These are phyloP conservation scores for Begonia peltatifolia DNA, from an alignment of 306 rosid species.

Conservation along the genomic window DNA sequence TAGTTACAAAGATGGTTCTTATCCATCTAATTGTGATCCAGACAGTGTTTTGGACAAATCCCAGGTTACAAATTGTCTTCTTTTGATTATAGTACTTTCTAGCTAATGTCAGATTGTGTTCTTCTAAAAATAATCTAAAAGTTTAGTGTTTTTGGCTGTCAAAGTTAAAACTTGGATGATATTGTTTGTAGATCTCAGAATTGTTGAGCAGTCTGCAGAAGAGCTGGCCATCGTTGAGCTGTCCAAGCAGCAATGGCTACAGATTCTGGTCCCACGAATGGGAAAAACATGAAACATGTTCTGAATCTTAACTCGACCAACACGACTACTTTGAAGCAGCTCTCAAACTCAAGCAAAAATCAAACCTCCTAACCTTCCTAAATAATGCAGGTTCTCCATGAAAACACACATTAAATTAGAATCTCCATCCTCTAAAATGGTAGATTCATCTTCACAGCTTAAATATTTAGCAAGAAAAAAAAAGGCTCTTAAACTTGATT, in stretches of 20 bases:
- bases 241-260: constrained; percentile 77
- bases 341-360: constrained; percentile 45
- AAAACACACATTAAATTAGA: too few species aligned
- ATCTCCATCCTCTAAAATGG: too few species aligned
- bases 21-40: constrained; percentile 28
- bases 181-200: constrained; percentile 28
- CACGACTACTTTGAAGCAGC: constrained; percentile 58
- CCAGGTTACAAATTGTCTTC: constrained; percentile 12
- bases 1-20: constrained; percentile 26
- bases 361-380: constrained; percentile 39
- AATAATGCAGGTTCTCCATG: constrained; percentile 28
- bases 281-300: constrained; percentile 81
- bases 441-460: too few species aligned
- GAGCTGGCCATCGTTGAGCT: constrained; percentile 74
- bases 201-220: constrained; percentile 29
- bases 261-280: constrained; percentile 87
- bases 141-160: too few species aligned
- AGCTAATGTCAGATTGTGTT: too few species aligned
- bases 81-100: too few species aligned
- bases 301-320: constrained; percentile 45
- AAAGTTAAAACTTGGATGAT: too few species aligned
- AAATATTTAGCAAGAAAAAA: too few species aligned
- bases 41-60: constrained; percentile 31
- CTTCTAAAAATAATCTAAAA: too few species aligned
- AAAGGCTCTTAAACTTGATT: too few species aligned